Base-by-base conservation (phyloP, 2,329 filamentous ascomycete genomes). In the Raffaelea ambrosiae region DNA sequence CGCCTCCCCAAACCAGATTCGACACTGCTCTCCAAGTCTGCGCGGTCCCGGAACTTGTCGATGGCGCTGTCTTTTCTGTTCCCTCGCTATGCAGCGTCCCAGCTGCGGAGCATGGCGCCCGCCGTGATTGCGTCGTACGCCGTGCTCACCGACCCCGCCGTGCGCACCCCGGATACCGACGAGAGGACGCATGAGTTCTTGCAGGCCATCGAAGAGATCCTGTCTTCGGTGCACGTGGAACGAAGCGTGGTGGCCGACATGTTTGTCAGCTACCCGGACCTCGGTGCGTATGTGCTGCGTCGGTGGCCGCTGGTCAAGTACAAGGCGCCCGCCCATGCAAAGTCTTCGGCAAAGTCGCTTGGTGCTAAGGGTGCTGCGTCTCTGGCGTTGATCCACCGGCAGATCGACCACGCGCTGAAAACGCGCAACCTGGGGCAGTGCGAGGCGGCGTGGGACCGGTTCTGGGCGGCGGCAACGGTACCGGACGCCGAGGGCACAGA, bases 121-220 rank as follows among this genome's bases (percentile, higher is more conserved):
- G 59, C 67, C 10, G 63, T 65, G 4, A 60, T 70, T 29, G 63
- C 63, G 29, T 68, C 68, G 0, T 69, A 63, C 51, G 57, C 60
- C 16, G 47, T 71, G 35, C 56, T 72, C 19, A 57, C 61, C 5
- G 67, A 71, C 46, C 50, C 57, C 9, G 48, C 53, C 5, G 35
- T 14, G 35, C 14, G 35, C 16, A 14, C 13, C 18, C 8, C 47
- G 49, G 5, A 44, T 53, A 35, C n/a, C n/a, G 44, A 48, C 14
- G 41, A 53, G 18, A 54, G 51, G 23, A 59, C 61, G 10, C 41
- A 43, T 3, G 57, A 58, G 10, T 58, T 65, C 26, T 49, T 61
- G 4, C 20, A 54, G 4, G 53, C 56, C 22, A 52, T 63, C 43
- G 51, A 46, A 11, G 39, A 46, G 11, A 47, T 61, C 3, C 46